Conservation (phyloP, 2,329 filamentous ascomycete species). For the Beauveria bassiana region DNA sequence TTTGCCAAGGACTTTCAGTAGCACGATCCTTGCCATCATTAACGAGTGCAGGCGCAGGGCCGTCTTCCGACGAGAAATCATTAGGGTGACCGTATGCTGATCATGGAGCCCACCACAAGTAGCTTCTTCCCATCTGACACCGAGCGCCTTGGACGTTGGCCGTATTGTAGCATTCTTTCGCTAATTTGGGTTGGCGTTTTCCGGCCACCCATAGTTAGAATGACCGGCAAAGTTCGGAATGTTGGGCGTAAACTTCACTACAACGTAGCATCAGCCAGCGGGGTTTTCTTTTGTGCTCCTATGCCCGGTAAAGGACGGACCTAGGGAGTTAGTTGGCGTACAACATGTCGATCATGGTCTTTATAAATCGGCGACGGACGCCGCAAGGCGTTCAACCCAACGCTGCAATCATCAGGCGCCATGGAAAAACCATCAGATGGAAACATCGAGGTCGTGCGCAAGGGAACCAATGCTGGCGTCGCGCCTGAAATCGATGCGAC, state of each 20-base stretch:
- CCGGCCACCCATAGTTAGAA: no score
- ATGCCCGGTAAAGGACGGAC: background rate
- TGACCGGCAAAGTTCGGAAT: background rate
- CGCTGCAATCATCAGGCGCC: background rate
- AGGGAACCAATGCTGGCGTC: background rate
- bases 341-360: background rate
- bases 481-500: conserved; percentile 16
- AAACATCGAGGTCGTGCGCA: background rate
- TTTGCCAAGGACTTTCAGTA: no score
- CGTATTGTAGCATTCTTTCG: no score
- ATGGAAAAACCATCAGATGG: conserved; percentile 1
- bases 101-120: no score
- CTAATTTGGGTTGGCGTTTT: no score
- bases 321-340: background rate
- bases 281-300: background rate
- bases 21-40: no score
- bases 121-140: no score
- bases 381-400: background rate
- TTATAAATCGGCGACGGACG: background rate
- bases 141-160: no score
- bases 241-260: background rate
- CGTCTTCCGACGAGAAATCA: no score
- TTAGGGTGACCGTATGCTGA: no score
- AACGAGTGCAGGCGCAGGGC: no score
- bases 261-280: background rate